phyloP scores from a whole-genome alignment of 192 early-diverging fungal genomes.

The Coemansia sp. region DNA sequence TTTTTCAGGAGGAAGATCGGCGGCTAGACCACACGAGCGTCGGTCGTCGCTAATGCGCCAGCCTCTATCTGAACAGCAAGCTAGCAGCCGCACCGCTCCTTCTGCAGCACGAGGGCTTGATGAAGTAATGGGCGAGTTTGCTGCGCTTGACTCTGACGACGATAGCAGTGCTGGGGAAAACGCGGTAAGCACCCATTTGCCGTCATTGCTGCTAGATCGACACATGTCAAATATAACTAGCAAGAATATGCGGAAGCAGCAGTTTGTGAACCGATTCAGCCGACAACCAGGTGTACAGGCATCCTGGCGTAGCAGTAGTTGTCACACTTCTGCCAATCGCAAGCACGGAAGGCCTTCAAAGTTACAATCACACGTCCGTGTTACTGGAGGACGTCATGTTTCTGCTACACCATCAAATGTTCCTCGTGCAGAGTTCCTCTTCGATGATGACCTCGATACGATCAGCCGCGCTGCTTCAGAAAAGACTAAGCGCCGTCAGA shows the following conservation, averaged over 20 bases:
- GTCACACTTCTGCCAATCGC: neutral
- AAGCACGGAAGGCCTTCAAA: neutral
- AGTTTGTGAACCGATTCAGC: slow-evolving; percentile 19
- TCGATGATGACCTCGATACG: slow-evolving; percentile 29
- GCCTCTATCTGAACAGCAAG: neutral
- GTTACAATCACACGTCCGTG: neutral
- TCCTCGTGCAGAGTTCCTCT: slow-evolving; percentile 26
- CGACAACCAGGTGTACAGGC: neutral
- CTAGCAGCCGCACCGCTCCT: neutral
- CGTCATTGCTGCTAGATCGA: neutral
- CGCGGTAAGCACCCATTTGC: neutral
- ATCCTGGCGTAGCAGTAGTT: neutral
- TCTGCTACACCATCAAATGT: neutral
- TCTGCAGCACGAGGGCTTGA: slow-evolving; percentile 19
- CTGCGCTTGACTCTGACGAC: slow-evolving; percentile 45
- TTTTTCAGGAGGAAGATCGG: neutral
- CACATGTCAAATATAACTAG: slow-evolving; percentile 3
- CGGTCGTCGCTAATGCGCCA: slow-evolving; percentile 2
- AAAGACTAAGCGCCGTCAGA: slow-evolving; percentile 15
- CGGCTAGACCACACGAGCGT: neutral
- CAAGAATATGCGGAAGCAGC: slow-evolving; percentile 5
- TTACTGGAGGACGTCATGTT: neutral
- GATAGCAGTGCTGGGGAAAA: neutral
- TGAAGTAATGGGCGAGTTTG: slow-evolving; percentile 47
- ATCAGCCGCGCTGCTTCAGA: neutral